Evolutionary conservation across 2,329 filamentous ascomycete species (phyloP).

Genomic region (Cryoendolithus antarcticus): DNA sequence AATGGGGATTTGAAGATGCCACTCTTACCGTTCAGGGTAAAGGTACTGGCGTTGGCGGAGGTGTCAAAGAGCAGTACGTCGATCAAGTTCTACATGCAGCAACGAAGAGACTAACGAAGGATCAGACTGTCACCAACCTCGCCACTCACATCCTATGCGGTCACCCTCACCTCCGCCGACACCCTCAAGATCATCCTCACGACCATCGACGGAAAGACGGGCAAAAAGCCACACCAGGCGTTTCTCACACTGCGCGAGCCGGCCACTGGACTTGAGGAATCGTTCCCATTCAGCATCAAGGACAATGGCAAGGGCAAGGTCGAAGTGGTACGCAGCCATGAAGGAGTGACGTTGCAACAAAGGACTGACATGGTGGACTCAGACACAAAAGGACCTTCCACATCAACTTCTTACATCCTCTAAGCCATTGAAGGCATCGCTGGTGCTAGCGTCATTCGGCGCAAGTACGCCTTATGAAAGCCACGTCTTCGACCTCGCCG

Average conservation of each 20-base stretch:
- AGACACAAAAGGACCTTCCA: conserved; percentile 86
- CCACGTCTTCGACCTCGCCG: conserved; percentile 59
- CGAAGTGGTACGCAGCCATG: conserved; percentile 54
- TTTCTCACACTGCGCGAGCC: conserved; percentile 74
- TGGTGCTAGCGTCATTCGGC: conserved; percentile 82
- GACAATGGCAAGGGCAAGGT: conserved; percentile 77
- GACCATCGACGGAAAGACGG: conserved; percentile 62
- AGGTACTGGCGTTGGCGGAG: conserved; percentile 38
- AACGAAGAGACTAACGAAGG: conserved; percentile 7
- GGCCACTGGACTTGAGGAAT: conserved; percentile 66
- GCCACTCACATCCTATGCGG: conserved; percentile 38
- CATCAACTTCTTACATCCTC: conserved; percentile 60
- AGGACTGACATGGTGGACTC: conserved; percentile 8
- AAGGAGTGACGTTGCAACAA: conserved; percentile 5
- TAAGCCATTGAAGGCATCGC: conserved; percentile 60
- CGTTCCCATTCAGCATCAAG: conserved; percentile 73
- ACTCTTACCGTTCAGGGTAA: conserved; percentile 53
- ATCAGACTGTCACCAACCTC: conserved; percentile 35
- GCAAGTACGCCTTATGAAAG: conserved; percentile 53
- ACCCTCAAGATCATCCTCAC: conserved; percentile 74
- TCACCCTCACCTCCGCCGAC: conserved; percentile 56
- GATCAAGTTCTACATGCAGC: neutral
- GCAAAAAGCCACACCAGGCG: conserved; percentile 83
- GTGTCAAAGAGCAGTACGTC: conserved; percentile 46
- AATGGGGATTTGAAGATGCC: conserved; percentile 68